Conservation (phyloP, 2,329 filamentous ascomycete species). For the Macrophomina tecta region DNA sequence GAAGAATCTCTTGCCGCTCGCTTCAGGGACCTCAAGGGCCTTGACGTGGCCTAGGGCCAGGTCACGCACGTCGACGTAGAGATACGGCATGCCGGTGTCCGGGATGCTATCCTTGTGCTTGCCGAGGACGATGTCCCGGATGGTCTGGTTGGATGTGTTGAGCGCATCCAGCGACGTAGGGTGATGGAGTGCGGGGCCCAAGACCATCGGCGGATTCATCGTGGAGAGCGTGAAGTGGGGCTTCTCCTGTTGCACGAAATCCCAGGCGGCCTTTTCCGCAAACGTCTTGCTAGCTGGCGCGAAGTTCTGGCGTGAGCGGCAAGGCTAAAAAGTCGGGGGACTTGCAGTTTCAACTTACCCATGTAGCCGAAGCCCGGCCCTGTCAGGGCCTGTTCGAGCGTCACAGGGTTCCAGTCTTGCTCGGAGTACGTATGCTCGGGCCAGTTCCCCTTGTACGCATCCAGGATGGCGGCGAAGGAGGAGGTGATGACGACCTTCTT, state of each 20-base stretch:
- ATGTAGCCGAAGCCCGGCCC: slow-evolving; percentile 34
- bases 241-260: slow-evolving; percentile 50
- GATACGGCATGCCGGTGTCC: slow-evolving; percentile 55
- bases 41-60: slow-evolving; percentile 56
- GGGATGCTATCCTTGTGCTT: slow-evolving; percentile 58
- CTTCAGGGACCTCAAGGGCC: slow-evolving; percentile 56
- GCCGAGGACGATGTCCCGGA: slow-evolving; percentile 65
- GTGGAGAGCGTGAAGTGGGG: slow-evolving; percentile 50
- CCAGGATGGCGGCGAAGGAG: slow-evolving; percentile 57
- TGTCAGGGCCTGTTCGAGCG: slow-evolving; percentile 50
- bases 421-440: slow-evolving; percentile 55
- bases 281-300: slow-evolving; percentile 60
- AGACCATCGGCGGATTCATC: slow-evolving; percentile 51
- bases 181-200: slow-evolving; percentile 57
- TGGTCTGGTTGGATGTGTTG: slow-evolving; percentile 71
- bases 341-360: slow-evolving; percentile 25
- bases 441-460: slow-evolving; percentile 44
- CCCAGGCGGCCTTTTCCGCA: slow-evolving; percentile 55
- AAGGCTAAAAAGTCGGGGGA: too few species aligned
- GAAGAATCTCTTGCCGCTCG: slow-evolving; percentile 65
- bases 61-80: slow-evolving; percentile 46
- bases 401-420: slow-evolving; percentile 56
- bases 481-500: slow-evolving; percentile 56
- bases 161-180: slow-evolving; percentile 63
- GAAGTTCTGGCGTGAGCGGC: neutral